These are phyloP conservation scores for Colletotrichum cordylinicola DNA, from an alignment of 2,329 filamentous ascomycete species.

Conservation along the genomic window DNA sequence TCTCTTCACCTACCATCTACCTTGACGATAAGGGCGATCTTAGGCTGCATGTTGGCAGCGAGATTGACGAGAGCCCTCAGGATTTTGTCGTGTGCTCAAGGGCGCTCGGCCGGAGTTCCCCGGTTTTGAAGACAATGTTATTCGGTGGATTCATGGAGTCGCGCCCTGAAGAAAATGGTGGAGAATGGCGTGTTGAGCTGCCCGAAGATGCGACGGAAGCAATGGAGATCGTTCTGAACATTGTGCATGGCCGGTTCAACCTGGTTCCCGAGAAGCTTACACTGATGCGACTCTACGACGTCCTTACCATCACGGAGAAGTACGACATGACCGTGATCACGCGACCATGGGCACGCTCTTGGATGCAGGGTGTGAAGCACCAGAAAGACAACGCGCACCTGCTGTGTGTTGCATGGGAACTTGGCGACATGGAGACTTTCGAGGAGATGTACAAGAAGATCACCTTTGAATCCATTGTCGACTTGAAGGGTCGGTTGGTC, in stretches of 20 bases:
- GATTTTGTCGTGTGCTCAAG: conserved; percentile 29
- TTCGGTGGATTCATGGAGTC: conserved; percentile 30
- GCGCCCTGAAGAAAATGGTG: neutral
- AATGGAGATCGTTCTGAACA: conserved; percentile 33
- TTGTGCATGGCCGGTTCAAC: conserved; percentile 33
- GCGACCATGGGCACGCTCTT: conserved; percentile 26
- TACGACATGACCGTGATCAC: conserved; percentile 28
- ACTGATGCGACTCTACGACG: conserved; percentile 21
- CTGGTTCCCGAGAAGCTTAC: conserved; percentile 22
- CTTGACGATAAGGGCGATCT: conserved; percentile 7
- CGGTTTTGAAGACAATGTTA: conserved; percentile 28
- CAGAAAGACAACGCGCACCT: neutral
- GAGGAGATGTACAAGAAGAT: conserved; percentile 17
- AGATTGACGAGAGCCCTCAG: conserved; percentile 1
- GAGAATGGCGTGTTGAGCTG: conserved; percentile 29
- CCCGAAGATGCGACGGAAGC: conserved; percentile 35
- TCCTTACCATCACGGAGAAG: conserved; percentile 30
- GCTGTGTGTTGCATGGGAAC: conserved; percentile 20
- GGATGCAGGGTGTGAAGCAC: conserved; percentile 10
- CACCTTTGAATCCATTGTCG: neutral
- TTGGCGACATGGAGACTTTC: conserved; percentile 14
- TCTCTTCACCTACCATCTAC: conserved; percentile 8
- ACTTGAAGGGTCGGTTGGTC: conserved; percentile 11
- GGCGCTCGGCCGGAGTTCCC: conserved; percentile 27
- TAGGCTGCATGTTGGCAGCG: conserved; percentile 1